A percentile compares a stretch with the other conserved stretches of the same genome.
These are phyloP conservation scores for Coemansia sp. DNA, from an alignment of 192 early-diverging fungal species.

Conservation along the genomic window DNA sequence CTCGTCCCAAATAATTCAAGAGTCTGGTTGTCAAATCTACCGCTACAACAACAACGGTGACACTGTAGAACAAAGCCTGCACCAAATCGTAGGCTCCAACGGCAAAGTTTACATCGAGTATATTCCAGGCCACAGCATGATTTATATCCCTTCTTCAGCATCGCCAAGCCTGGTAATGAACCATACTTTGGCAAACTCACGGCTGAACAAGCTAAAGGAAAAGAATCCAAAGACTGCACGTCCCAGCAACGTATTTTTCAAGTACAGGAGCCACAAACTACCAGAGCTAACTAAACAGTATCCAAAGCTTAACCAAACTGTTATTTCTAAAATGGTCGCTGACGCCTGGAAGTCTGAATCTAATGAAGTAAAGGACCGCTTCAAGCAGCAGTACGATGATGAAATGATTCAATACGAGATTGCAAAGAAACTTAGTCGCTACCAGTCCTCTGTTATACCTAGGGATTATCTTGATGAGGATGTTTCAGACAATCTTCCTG, in stretches of 20 bases:
- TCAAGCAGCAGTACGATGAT: conserved; percentile 43
- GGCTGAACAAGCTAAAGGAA: conserved; percentile 1
- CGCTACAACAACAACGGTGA: conserved; percentile 24
- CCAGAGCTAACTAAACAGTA: conserved; percentile 39
- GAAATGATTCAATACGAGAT: conserved; percentile 55
- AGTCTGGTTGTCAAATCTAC: conserved; percentile 39
- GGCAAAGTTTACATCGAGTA: conserved; percentile 49
- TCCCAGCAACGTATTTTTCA: conserved; percentile 60
- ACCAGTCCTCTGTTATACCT: neutral
- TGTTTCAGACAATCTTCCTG: neutral
- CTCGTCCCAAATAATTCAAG: conserved; percentile 35
- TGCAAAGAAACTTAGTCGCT: conserved; percentile 31
- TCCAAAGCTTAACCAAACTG: conserved; percentile 56
- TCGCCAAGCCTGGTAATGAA: conserved; percentile 14
- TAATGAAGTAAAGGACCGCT: conserved; percentile 44
- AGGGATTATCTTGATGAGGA: neutral
- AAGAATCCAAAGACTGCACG: conserved; percentile 18
- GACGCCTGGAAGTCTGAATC: conserved; percentile 56
- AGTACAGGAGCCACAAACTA: conserved; percentile 56
- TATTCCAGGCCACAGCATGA: conserved; percentile 44
- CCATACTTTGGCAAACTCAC: neutral
- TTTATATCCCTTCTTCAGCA: conserved; percentile 32
- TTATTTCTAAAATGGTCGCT: conserved; percentile 56
- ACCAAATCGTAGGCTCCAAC: conserved; percentile 38
- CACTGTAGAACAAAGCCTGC: conserved; percentile 26